Evolutionary conservation across 192 early-diverging fungal species (phyloP).

Genomic region (Lobosporangium transversale): DNA sequence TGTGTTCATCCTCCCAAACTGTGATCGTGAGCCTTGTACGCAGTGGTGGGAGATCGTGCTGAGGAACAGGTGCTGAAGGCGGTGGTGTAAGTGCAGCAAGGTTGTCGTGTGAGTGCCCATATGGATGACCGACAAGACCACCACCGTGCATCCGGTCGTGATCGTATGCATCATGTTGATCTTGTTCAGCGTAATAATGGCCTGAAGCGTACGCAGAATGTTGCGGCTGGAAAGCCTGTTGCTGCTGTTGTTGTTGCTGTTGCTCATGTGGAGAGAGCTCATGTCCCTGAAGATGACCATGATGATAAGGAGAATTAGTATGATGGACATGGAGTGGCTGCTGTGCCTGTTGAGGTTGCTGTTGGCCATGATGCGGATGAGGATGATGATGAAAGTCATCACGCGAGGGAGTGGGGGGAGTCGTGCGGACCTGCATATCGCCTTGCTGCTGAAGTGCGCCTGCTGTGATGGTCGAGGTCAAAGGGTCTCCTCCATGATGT

Average conservation of each 20-base stretch:
- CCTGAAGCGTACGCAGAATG: constrained; percentile 14
- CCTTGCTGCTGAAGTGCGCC: constrained; percentile 21
- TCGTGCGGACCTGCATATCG: constrained; percentile 26
- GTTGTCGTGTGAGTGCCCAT: constrained; percentile 35
- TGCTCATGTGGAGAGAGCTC: constrained; percentile 28
- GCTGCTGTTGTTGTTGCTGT: constrained; percentile 43
- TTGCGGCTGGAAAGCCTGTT: constrained; percentile 19
- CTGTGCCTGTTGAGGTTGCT: constrained; percentile 13
- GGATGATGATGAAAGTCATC: constrained; percentile 41
- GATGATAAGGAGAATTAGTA: constrained; percentile 27
- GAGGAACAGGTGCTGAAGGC: constrained; percentile 31
- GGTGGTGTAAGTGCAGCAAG: constrained; percentile 36
- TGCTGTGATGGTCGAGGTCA: constrained; percentile 14
- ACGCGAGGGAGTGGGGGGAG: constrained; percentile 11
- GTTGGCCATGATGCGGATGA: constrained; percentile 25
- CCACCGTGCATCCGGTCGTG: constrained; percentile 39
- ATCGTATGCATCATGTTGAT: constrained; percentile 36
- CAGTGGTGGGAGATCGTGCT: constrained; percentile 47
- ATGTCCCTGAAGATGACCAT: constrained; percentile 19
- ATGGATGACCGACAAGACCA: constrained; percentile 41
- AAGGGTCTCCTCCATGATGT: constrained; percentile 17
- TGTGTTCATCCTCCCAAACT: constrained; percentile 87
- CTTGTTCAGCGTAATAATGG: constrained; percentile 40
- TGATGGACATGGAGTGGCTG: constrained; percentile 44
- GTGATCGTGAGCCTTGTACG: constrained; percentile 73